A percentile compares a stretch with the other conserved stretches of the same genome.
These are phyloP conservation scores for Magnolia changhungtana DNA, from an alignment of 164 flowering plant species.

Conservation along the genomic window DNA sequence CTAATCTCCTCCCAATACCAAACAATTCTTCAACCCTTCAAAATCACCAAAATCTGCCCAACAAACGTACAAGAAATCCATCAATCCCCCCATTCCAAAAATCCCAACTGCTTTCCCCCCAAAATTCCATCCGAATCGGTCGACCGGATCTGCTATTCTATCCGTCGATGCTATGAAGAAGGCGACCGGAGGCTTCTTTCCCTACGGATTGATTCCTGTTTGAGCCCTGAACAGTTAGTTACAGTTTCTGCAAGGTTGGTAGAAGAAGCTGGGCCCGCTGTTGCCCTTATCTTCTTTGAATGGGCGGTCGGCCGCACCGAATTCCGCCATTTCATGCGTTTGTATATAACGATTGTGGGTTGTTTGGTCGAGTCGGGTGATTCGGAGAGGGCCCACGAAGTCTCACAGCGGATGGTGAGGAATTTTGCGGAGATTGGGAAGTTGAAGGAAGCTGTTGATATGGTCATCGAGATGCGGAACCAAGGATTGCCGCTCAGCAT, in stretches of 20 bases:
- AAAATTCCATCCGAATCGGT: background rate
- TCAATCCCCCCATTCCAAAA: background rate
- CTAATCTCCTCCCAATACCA: background rate
- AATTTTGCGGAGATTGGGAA: constrained; percentile 61
- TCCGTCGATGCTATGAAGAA: constrained; percentile 7
- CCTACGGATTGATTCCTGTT: constrained; percentile 30
- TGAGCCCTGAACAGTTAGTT: constrained; percentile 70
- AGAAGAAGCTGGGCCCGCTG: constrained; percentile 69
- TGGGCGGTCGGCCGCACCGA: constrained; percentile 57
- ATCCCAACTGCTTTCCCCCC: background rate
- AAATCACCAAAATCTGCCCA: background rate
- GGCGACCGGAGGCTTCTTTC: constrained; percentile 28
- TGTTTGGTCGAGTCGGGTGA: constrained; percentile 56
- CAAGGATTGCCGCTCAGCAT: constrained; percentile 51
- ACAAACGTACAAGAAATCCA: background rate
- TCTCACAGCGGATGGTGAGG: constrained; percentile 58
- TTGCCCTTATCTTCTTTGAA: constrained; percentile 67
- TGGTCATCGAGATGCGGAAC: constrained; percentile 71
- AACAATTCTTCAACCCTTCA: background rate
- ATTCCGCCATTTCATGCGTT: constrained; percentile 63
- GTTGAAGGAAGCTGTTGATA: constrained; percentile 61
- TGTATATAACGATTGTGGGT: constrained; percentile 62
- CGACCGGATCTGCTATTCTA: background rate
- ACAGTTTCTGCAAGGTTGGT: constrained; percentile 71
- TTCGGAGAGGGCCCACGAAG: constrained; percentile 65